Percentiles rank a stretch among this genome's conserved stretches.
phyloP scores from a whole-genome alignment of 2,329 filamentous ascomycete genomes.

The Monosporascus sp. region DNA sequence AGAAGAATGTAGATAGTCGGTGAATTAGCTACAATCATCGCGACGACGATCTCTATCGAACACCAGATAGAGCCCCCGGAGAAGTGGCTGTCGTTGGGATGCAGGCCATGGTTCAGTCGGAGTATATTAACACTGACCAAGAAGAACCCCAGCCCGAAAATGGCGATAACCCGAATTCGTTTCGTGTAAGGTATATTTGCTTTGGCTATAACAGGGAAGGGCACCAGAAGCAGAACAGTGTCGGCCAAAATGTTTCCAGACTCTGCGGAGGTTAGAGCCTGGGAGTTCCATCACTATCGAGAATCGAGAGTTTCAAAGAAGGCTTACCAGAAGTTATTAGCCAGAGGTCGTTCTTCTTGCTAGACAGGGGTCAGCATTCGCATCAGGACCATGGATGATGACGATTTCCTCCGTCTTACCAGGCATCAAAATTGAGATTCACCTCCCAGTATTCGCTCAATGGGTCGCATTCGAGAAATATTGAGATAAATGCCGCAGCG shows the following conservation, averaged over 20 bases:
- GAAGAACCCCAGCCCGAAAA: constrained; percentile 4
- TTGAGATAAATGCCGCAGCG: constrained; percentile 4
- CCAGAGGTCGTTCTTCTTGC: constrained; percentile 5
- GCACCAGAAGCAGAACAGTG: constrained; percentile 4
- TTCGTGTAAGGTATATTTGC: constrained; percentile 1
- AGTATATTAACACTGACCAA: constrained; percentile 9
- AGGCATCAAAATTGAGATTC: background rate
- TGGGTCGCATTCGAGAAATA: constrained; percentile 12
- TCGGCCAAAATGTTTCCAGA: constrained; percentile 9
- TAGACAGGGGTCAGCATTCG: background rate
- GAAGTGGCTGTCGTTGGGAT: background rate
- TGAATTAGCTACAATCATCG: constrained; percentile 5
- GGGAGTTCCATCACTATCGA: background rate
- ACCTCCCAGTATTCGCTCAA: constrained; percentile 8
- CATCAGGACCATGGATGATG: background rate
- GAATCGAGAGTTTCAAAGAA: background rate
- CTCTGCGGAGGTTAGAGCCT: constrained; percentile 2
- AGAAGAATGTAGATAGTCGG: constrained; percentile 10
- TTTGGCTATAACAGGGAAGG: constrained; percentile 6
- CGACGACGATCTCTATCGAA: constrained; percentile 9
- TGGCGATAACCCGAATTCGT: background rate
- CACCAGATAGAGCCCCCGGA: constrained; percentile 8
- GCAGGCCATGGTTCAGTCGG: constrained; percentile 6
- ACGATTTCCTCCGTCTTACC: background rate
- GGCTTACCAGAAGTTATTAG: constrained; percentile 11